These are phyloP conservation scores for Wickerhamomyces canadensis DNA, from an alignment of 805 yeast genomes.

Conservation along the genomic window DNA sequence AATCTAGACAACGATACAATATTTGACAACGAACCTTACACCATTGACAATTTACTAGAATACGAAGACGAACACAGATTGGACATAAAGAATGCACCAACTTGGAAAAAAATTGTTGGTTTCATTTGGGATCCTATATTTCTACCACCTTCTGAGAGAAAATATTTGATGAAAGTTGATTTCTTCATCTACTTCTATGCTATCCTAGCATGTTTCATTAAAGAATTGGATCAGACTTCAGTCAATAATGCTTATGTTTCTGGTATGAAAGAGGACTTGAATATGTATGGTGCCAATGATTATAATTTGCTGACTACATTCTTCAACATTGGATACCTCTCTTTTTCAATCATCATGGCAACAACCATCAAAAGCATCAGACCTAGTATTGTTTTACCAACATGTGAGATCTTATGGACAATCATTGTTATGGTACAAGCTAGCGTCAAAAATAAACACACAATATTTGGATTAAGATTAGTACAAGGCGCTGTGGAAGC, in stretches of 20 bases:
- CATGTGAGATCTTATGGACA: slow-evolving; percentile 64
- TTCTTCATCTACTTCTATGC: slow-evolving; percentile 6
- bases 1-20: too few relatives aligned
- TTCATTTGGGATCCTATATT: too few relatives aligned
- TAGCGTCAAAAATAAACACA: slow-evolving; percentile 24
- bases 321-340: slow-evolving; percentile 55
- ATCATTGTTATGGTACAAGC: slow-evolving; percentile 54
- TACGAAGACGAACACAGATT: too few relatives aligned
- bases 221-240: slow-evolving; percentile 48
- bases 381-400: slow-evolving; percentile 41
- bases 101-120: too few relatives aligned
- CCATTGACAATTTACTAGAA: too few relatives aligned
- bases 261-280: slow-evolving; percentile 36
- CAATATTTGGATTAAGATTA: slow-evolving; percentile 55
- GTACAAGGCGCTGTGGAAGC: slow-evolving; percentile 68
- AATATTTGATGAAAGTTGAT: slow-evolving; percentile 10
- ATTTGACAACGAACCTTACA: too few relatives aligned
- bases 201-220: slow-evolving; percentile 20
- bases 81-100: too few relatives aligned
- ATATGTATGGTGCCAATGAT: slow-evolving; percentile 35
- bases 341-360: slow-evolving; percentile 64
- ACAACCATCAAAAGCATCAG: slow-evolving; percentile 53
- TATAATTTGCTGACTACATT: slow-evolving; percentile 54
- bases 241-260: slow-evolving; percentile 50
- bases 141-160: slow-evolving; percentile 6